Evolutionary conservation across 768 basidiomycete species (phyloP), one percentile per base, ranked within the genome.

Genomic region (Tremella fuciformis): DNA sequence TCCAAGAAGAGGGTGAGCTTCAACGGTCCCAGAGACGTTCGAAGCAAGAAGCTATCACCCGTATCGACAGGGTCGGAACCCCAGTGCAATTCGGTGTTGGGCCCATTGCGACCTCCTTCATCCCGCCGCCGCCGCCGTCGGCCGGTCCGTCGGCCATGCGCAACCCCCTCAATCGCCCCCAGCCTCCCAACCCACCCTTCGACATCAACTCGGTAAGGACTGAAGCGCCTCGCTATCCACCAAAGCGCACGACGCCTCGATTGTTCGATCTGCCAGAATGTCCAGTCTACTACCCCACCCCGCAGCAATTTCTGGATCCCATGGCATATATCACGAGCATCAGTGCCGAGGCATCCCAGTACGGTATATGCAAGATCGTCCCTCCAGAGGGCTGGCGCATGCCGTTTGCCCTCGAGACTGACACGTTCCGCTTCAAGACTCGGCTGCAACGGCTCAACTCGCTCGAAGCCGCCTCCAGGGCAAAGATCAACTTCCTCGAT

Each of bases 401-500:
- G 86, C 90, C 94, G 8, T 98, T 96, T 74, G 86, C 90, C 11
- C 89, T 93, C 46, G 87, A 97, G 74, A 91, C 91, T 16, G 89
- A 92, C 84, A 82, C 82, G 58, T 97, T 96, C 80, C 88, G 91
- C 50, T 99, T 99, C 80, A 90, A 89, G 79, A 99, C 94, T 52
- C 86, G 96, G 51, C 79, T 98, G 42, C 92, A 96, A 77, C 85
- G 89, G 62, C 82, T 99, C 70, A 97, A 97, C 77, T 92, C 90
- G 63, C 91, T 99, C 65, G 94, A 98, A 79, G 96, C 96, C 15
- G 89, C 93, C 37, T 93, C 92, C 60, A 82, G 96, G 67, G 94
- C 96, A 51, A 96, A 93, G 78, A 80, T 98, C 77, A 98, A 96
- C 80, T 98, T 96, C 79, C 79, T 97, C 65, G 94, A 98, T 76